Conservation (phyloP, 495 filamentous ascomycete genomes). For the Tuber microsphaerosporum region DNA sequence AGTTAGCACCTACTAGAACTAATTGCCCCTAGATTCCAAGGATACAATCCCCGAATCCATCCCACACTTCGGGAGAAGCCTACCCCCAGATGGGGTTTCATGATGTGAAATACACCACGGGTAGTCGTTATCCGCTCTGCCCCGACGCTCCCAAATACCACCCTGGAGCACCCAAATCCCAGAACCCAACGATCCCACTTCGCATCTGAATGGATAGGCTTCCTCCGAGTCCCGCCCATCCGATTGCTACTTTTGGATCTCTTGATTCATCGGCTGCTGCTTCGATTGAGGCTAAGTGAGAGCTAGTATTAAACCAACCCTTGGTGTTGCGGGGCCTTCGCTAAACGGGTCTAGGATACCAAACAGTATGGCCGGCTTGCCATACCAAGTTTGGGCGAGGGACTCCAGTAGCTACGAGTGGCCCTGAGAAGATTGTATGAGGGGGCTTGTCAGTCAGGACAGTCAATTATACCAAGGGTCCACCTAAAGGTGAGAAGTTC, state of each 20-base stretch:
- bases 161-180: neutral
- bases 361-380: neutral
- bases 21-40: neutral
- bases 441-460: neutral
- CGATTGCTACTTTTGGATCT: neutral
- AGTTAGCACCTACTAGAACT: neutral
- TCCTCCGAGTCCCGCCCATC: neutral
- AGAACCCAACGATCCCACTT: neutral
- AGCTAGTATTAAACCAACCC: neutral
- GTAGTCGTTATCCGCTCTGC: neutral
- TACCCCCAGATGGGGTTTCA: neutral
- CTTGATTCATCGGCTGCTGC: neutral
- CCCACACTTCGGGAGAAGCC: neutral
- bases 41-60: neutral
- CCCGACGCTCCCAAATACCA: neutral
- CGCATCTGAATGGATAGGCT: neutral
- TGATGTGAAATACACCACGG: neutral
- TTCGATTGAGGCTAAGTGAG: neutral
- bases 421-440: neutral
- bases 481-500: neutral
- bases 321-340: neutral
- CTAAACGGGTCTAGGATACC: neutral
- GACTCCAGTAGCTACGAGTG: neutral
- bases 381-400: neutral
- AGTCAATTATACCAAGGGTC: neutral